These are phyloP conservation scores for Harringtonia lauricola DNA, from an alignment of 2,329 filamentous ascomycete genomes.

Conservation along the genomic window DNA sequence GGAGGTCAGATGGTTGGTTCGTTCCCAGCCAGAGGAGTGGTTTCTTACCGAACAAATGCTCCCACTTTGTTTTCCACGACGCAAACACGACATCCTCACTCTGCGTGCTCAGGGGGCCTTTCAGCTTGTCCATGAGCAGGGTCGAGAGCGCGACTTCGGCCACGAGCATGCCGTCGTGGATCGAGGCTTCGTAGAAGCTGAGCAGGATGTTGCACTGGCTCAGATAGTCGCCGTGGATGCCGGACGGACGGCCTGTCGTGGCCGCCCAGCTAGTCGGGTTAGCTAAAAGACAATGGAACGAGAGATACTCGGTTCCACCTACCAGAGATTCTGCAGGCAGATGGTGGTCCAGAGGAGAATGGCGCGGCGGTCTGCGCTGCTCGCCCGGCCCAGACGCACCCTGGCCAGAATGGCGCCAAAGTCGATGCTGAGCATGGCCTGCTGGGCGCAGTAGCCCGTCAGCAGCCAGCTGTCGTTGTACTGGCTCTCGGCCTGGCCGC, in stretches of 20 bases:
- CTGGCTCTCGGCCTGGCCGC: slow-evolving; percentile 23
- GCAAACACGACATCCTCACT: too few relatives aligned
- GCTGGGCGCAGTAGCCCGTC: background rate
- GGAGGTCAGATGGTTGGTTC: background rate
- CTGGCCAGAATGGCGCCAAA: background rate
- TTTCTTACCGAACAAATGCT: background rate
- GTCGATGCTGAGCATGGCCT: slow-evolving; percentile 1
- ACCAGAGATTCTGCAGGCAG: background rate
- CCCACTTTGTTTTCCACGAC: background rate
- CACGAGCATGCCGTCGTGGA: background rate
- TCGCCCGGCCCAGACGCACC: background rate
- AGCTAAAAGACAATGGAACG: too few relatives aligned
- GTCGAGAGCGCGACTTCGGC: background rate
- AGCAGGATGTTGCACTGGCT: background rate
- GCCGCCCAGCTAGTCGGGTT: background rate
- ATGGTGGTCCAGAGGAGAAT: background rate
- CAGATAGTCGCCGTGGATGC: background rate
- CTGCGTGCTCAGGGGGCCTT: too few relatives aligned
- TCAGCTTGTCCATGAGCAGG: background rate
- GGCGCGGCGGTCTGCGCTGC: background rate
- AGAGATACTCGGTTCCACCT: too few relatives aligned
- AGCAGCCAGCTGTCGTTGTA: slow-evolving; percentile 29
- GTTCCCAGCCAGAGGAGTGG: background rate
- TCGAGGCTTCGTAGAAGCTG: background rate
- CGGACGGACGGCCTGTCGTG: background rate